phyloP scores from a whole-genome alignment of 805 yeast species.

The Metschnikowia anglica region DNA sequence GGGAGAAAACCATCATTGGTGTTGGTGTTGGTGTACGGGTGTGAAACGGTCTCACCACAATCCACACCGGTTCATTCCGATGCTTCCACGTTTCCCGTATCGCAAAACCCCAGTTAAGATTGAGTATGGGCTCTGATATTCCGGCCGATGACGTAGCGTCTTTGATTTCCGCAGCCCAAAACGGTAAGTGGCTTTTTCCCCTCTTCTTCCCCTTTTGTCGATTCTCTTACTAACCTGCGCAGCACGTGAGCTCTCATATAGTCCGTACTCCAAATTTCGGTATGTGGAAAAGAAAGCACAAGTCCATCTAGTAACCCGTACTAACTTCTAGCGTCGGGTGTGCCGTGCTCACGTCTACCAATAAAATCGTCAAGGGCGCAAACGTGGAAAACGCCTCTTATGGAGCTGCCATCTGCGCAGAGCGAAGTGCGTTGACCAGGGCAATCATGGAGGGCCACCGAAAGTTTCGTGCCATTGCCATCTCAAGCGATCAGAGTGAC shows the following conservation, averaged over 20 bases:
- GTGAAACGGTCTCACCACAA: no score
- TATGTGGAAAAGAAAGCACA: constrained; percentile 20
- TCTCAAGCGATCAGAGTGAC: constrained; percentile 56
- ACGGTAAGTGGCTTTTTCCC: constrained; percentile 9
- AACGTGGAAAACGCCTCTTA: constrained; percentile 93
- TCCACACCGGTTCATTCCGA: no score
- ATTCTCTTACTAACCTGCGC: neutral
- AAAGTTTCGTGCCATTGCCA: constrained; percentile 59
- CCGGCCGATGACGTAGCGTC: constrained; percentile 1
- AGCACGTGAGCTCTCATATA: constrained; percentile 56
- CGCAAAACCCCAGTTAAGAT: no score
- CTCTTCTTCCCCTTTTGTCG: neutral
- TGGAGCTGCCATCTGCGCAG: constrained; percentile 52
- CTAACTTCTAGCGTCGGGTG: constrained; percentile 66
- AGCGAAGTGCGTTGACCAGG: constrained; percentile 36
- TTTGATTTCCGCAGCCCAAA: constrained; percentile 8
- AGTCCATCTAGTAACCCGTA: neutral
- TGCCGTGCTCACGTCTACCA: constrained; percentile 54
- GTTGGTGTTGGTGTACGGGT: no score
- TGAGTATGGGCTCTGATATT: neutral
- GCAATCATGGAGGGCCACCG: constrained; percentile 39
- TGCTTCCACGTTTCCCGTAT: no score
- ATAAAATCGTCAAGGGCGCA: constrained; percentile 63
- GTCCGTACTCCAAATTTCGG: constrained; percentile 72
- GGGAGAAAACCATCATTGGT: no score